Conservation (phyloP, 192 early-diverging fungal species). For the Coemansia umbellata region DNA sequence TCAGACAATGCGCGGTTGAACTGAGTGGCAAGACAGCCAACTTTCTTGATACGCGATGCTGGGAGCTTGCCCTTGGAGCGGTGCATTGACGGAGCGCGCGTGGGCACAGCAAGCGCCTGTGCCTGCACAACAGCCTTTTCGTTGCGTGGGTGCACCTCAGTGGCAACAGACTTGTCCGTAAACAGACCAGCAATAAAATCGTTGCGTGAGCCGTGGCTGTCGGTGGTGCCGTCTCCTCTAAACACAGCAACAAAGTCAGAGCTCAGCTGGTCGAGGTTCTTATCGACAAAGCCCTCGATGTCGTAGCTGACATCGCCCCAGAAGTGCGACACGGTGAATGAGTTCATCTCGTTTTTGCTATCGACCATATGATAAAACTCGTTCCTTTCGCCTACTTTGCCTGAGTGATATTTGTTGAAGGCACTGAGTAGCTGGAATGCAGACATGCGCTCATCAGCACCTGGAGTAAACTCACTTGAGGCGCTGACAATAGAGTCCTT, state of each 20-base stretch:
- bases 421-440: constrained; percentile 43
- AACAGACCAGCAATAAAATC: constrained; percentile 78
- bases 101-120: constrained; percentile 72
- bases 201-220: constrained; percentile 64
- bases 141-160: constrained; percentile 71
- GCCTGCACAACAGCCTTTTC: constrained; percentile 71
- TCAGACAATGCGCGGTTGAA: constrained; percentile 67
- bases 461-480: constrained; percentile 26
- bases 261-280: constrained; percentile 69
- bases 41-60: constrained; percentile 56
- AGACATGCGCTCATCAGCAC: constrained; percentile 30
- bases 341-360: constrained; percentile 52
- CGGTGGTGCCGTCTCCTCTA: constrained; percentile 65
- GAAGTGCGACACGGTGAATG: constrained; percentile 82
- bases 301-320: constrained; percentile 75
- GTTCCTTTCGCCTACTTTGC: constrained; percentile 32
- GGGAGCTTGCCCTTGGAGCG: constrained; percentile 52
- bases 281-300: constrained; percentile 76
- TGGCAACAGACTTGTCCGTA: constrained; percentile 62
- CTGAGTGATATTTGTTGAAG: constrained; percentile 36
- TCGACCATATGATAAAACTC: constrained; percentile 30
- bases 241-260: constrained; percentile 87
- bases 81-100: constrained; percentile 61
- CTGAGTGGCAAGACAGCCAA: constrained; percentile 51
- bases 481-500: constrained; percentile 30